Conservation (phyloP, 164 flowering plant genomes). For the Protea cynaroides region DNA sequence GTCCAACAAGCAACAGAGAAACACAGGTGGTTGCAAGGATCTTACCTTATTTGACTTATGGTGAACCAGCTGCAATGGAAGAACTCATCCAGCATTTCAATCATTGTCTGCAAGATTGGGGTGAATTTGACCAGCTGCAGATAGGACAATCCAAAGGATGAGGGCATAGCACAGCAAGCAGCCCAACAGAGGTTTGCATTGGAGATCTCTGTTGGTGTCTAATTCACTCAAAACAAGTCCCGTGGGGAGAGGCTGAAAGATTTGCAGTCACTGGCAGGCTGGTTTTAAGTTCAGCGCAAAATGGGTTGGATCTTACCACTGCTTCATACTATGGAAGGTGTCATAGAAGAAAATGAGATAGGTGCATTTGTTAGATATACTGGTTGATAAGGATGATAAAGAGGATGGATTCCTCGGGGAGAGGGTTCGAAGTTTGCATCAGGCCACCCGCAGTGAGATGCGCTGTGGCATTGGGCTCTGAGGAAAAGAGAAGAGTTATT, state of each 20-base stretch:
- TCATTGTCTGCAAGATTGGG: conserved; percentile 81
- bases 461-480: conserved; percentile 80
- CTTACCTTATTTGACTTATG: conserved; percentile 93
- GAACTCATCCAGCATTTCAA: conserved; percentile 89
- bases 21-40: conserved; percentile 99
- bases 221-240: conserved; percentile 96
- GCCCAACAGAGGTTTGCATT: conserved; percentile 66
- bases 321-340: conserved; percentile 97
- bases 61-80: conserved; percentile 97
- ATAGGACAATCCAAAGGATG: conserved; percentile 75
- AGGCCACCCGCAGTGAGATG: conserved; percentile 95
- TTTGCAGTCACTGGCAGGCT: conserved; percentile 68
- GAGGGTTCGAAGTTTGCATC: conserved; percentile 63
- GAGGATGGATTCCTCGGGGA: conserved; percentile 87
- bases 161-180: conserved; percentile 61
- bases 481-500: conserved; percentile 75
- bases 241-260: conserved; percentile 93
- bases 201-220: conserved; percentile 93
- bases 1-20: conserved; percentile 92
- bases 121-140: conserved; percentile 69
- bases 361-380: conserved; percentile 88
- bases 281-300: conserved; percentile 75
- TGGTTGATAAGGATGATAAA: conserved; percentile 73
- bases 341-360: conserved; percentile 90
- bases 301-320: conserved; percentile 74